Conservation (phyloP, 805 yeast species). For the Suhomyces xylopsoci region DNA sequence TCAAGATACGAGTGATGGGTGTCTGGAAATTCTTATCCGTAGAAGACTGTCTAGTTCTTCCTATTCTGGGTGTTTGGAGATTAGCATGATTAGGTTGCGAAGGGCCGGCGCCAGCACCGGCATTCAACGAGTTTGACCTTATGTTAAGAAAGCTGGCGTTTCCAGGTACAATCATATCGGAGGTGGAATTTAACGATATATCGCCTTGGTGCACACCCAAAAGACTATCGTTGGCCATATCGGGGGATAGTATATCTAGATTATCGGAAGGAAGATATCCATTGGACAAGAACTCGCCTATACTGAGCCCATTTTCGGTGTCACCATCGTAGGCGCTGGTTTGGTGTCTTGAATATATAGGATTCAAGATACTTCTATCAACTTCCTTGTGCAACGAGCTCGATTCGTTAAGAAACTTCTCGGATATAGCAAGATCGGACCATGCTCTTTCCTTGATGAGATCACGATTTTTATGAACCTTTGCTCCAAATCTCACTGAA, state of each 20-base stretch:
- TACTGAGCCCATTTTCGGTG: slow-evolving; percentile 16
- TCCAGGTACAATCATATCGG: slow-evolving; percentile 22
- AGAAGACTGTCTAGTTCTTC: slow-evolving; percentile 36
- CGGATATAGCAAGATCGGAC: slow-evolving; percentile 31
- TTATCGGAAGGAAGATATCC: slow-evolving; percentile 19
- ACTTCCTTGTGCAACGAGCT: slow-evolving; percentile 13
- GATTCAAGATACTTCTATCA: slow-evolving; percentile 33
- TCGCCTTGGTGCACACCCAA: slow-evolving; percentile 29
- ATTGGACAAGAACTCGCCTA: slow-evolving; percentile 34
- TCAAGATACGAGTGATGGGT: slow-evolving; percentile 38
- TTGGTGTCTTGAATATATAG: slow-evolving; percentile 19
- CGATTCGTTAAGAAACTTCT: slow-evolving; percentile 24
- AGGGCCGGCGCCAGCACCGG: slow-evolving; percentile 4
- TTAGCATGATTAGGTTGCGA: slow-evolving; percentile 9
- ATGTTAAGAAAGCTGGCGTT: slow-evolving; percentile 25
- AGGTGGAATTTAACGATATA: slow-evolving; percentile 29
- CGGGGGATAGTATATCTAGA: slow-evolving; percentile 15
- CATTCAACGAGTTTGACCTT: slow-evolving; percentile 14
- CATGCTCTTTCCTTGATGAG: slow-evolving; percentile 30
- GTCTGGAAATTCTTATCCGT: slow-evolving; percentile 41
- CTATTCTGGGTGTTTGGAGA: slow-evolving; percentile 39
- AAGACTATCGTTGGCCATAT: slow-evolving; percentile 24
- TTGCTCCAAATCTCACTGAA: slow-evolving; percentile 38
- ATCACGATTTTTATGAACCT: slow-evolving; percentile 32
- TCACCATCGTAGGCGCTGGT: slow-evolving; percentile 11